Evolutionary conservation across 176 grass and related monocot genomes (phyloP).

Genomic region (Guadua angustifolia): DNA sequence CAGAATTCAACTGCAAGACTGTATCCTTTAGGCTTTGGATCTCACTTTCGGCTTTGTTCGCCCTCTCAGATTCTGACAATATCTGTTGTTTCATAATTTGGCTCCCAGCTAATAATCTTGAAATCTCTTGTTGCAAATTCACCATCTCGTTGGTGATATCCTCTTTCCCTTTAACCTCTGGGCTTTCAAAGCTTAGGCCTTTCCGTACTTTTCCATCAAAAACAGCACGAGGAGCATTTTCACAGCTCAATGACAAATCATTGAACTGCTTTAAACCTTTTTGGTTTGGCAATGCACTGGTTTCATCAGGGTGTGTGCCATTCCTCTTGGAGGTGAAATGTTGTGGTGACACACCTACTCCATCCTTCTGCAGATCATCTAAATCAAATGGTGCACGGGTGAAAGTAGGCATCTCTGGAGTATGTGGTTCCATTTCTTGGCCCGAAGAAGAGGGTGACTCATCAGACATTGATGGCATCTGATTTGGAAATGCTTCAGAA

Average conservation of each 20-base stretch:
- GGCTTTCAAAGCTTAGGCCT: constrained; percentile 65
- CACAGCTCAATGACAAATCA: constrained; percentile 48
- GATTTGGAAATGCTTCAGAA: constrained; percentile 86
- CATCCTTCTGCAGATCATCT: constrained; percentile 66
- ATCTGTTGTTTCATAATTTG: constrained; percentile 67
- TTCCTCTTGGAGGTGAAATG: constrained; percentile 59
- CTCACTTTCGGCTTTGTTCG: constrained; percentile 74
- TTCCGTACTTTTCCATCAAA: constrained; percentile 67
- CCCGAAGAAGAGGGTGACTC: constrained; percentile 54
- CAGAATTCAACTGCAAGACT: constrained; percentile 55
- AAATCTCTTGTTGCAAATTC: constrained; percentile 74
- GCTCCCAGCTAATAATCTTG: constrained; percentile 68
- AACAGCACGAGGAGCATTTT: constrained; percentile 46
- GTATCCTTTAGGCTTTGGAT: constrained; percentile 58
- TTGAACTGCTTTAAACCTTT: constrained; percentile 67
- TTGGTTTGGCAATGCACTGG: constrained; percentile 47
- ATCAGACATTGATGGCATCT: constrained; percentile 68
- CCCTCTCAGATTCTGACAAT: constrained; percentile 67
- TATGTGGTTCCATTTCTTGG: constrained; percentile 58
- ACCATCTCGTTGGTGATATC: constrained; percentile 46
- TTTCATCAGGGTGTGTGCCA: constrained; percentile 69
- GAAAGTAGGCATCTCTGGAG: constrained; percentile 52
- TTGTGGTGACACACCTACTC: constrained; percentile 43
- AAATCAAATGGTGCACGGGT: constrained; percentile 54
- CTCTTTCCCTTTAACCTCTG: constrained; percentile 55